Percentiles rank a stretch among this genome's conserved stretches.
These are phyloP conservation scores for Volvox reticuliferus DNA, from an alignment of 139 green algal species.

Conservation along the genomic window DNA sequence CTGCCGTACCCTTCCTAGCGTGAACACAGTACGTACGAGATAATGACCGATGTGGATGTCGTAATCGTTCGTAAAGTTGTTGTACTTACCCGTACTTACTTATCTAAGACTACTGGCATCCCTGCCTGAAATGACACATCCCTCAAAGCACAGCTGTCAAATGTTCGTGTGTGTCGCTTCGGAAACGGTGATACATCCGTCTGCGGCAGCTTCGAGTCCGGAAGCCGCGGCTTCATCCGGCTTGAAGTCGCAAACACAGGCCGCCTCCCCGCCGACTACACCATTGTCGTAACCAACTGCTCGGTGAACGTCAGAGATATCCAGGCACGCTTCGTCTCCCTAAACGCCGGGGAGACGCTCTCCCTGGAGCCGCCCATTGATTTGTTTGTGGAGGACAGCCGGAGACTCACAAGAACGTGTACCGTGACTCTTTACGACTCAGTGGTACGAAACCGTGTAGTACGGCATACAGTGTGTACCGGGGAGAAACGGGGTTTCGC, in stretches of 20 bases:
- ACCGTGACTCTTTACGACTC: conserved; percentile 64
- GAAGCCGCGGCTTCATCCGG: conserved; percentile 73
- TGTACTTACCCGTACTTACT: no score
- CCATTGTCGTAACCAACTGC: conserved; percentile 71
- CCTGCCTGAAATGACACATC: neutral
- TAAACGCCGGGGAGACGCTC: conserved; percentile 41
- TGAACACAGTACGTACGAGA: no score
- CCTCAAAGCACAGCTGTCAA: conserved; percentile 2
- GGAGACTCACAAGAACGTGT: conserved; percentile 48
- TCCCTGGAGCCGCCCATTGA: neutral
- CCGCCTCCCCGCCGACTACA: conserved; percentile 69
- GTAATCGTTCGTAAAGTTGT: no score
- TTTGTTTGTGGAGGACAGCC: conserved; percentile 65
- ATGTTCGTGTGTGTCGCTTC: conserved; percentile 70
- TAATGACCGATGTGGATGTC: no score
- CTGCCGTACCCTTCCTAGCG: no score
- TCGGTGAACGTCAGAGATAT: conserved; percentile 57
- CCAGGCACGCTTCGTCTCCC: conserved; percentile 61
- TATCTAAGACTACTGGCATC: no score
- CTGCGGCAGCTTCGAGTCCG: conserved; percentile 84
- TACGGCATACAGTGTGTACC: no score
- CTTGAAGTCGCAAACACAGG: conserved; percentile 76
- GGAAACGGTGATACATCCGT: neutral
- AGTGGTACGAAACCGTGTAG: conserved; percentile 34
- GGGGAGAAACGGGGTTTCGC: no score